Evolutionary conservation across 1,284 basidiomycete genomes (phyloP), one percentile per base, ranked within the genome.

Genomic region (Heterobasidion annosum): DNA sequence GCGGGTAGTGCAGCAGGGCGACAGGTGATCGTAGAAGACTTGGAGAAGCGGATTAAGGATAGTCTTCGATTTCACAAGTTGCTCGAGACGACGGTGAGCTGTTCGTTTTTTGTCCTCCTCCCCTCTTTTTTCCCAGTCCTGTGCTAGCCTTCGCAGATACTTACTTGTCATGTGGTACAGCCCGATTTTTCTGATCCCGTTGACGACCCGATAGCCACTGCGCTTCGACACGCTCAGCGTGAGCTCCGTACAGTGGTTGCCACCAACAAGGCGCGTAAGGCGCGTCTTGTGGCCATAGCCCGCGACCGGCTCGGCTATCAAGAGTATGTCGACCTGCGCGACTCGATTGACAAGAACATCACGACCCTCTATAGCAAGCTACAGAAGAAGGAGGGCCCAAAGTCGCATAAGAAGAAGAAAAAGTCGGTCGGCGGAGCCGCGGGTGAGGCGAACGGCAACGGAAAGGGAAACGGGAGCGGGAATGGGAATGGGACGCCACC

Each of bases 181-280:
- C 86, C 87, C 54, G 85, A 93, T 66, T 89, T 82, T 62, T 74
- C 82, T 1, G 77, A 83, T 48, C 82, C 86, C 52, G 87, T 93
- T 46, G 95, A 98, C 64, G 95, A 98, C 68, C 93, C 95, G 51
- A 91, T 98, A 56, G 88, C 93, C 2, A 85, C 89, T 2, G 89
- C 93, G 1, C 79, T 98, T 1, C 87, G 96, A 1, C 85, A 91
- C 56, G 91, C 91, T 34, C 95, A 98, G 67, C 74, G 78, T n/a
- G 82, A 91, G 60, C 77, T 98, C 3, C 81, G 86, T 5, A 74
- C 73, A 6, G 90, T 97, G 54, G 76, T 88, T 1, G 78, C 83
- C 8, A 77, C 83, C 56, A 98, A 98, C 73, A 91, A 92, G 63
- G 79, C 82, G 10, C 88, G 95, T 25, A 91, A 89, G 65, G 70